Evolutionary conservation across 75 land plant species (phyloP), one percentile per base, ranked within the genome.

Genomic region (Ceratopteris richardii): DNA sequence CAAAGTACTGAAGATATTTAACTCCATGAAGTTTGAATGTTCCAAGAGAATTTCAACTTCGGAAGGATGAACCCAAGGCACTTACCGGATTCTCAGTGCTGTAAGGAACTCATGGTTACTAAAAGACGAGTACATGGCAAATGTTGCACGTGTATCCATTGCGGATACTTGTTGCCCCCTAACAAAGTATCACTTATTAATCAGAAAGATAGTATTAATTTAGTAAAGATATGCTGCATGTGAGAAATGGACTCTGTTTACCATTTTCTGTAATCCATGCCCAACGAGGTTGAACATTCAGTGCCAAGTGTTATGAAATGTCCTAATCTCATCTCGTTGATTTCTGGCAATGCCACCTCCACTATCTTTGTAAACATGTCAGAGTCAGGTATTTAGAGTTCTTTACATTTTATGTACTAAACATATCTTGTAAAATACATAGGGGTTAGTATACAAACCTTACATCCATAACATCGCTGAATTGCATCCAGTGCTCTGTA

Each of bases 141-240:
- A 67, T 20, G 67, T 67, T 40, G 59, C 70, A 12, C 70, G 67
- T 6, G 59, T 63, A 51, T 67, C 70, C 26, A 51, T 64, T 22
- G 67, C 70, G 24, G 70, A 61, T 21, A 51, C 43, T 14, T 61
- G 26, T 48, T 61, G 29, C 26, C 70, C 66, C 31, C 70, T 61
- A 18, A 51, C 54, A 18, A 51, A 29, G 19, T 39, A n/a, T n/a
- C n/a, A n/a, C n/a, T n/a, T n/a, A n/a, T n/a, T n/a, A n/a, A n/a
- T n/a, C n/a, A n/a, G n/a, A n/a, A n/a, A n/a, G n/a, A n/a, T n/a
- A n/a, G n/a, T n/a, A n/a, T n/a, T n/a, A n/a, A n/a, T n/a, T n/a
- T n/a, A n/a, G n/a, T n/a, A n/a, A n/a, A n/a, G n/a, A n/a, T n/a
- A n/a, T n/a, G n/a, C n/a, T 18, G 39, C n/a, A n/a, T n/a, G n/a